Evolutionary conservation across 148 eudicot genomes (phyloP), one percentile per base, ranked within the genome.

Genomic region (Linanthus parryae): DNA sequence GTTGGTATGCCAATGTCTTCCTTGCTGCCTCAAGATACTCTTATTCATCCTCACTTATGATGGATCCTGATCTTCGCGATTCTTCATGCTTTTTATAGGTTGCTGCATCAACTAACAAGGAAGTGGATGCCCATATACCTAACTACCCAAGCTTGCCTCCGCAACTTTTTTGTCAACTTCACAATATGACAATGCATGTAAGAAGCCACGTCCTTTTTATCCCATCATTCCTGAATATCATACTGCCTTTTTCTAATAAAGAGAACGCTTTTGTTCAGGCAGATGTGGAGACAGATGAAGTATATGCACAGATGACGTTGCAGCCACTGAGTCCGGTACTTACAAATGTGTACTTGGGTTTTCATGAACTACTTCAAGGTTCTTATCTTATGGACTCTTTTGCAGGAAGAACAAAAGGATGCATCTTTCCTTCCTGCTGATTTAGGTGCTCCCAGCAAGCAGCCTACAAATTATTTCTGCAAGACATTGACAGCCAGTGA

Each of bases 401-500:
- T 52, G 34, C 56, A 73, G 79, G 59, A 69, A 69, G 79, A 74
- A 46, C 79, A 74, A 44, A 74, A 74, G 50, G 79, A 74, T 41
- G 45, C 54, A 48, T 54, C 77, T 1, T 69, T 68, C 42, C 74
- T 60, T 57, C 79, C 71, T 15, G 71, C 64, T 22, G 79, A 74
- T 29, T 61, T 74, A 55, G 79, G 79, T 42, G 67, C 56, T 31
- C 61, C 74, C 22, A 74, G 71, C 68, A 74, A 69, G 43, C 79
- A 74, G 64, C 79, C 79, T 17, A 74, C 68, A 5, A 74, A 69
- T 42, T 74, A 74, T 54, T 74, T 74, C 46, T 74, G 79, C 62
- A 74, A 74, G 41, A 74, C 79, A 7, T 62, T 74, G 61, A 74
- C 79, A 0, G 79, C 79, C n/a, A 74, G 78, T 26, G 78, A 73